These are phyloP conservation scores for Lachnellula willkommii DNA, from an alignment of 2,329 filamentous ascomycete genomes.

Conservation along the genomic window DNA sequence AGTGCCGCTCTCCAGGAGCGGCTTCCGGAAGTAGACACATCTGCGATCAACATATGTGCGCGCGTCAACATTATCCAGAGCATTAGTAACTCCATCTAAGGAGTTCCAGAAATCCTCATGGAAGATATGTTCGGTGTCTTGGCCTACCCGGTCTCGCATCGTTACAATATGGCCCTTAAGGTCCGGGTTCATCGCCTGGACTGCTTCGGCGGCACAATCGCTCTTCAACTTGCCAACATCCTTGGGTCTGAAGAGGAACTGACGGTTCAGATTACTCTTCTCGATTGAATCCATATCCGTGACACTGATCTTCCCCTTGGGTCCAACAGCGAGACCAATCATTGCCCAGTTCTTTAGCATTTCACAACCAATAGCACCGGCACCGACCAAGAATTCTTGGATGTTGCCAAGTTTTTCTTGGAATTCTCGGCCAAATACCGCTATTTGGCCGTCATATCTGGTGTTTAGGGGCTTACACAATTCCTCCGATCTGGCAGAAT, in stretches of 20 bases:
- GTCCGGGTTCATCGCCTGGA: constrained; percentile 92
- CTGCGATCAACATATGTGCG: constrained; percentile 93
- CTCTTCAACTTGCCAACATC: constrained; percentile 98
- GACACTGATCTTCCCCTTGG: constrained; percentile 81
- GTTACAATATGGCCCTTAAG: constrained; percentile 79
- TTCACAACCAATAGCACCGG: constrained; percentile 95
- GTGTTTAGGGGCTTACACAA: constrained; percentile 78
- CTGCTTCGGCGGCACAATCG: constrained; percentile 84
- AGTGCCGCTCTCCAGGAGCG: constrained; percentile 91
- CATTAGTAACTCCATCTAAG: constrained; percentile 91
- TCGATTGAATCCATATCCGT: constrained; percentile 99
- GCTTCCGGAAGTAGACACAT: constrained; percentile 98
- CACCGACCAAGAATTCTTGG: constrained; percentile 90
- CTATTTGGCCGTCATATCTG: constrained; percentile 95
- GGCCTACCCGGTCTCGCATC: constrained; percentile 82
- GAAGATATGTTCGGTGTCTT: constrained; percentile 90
- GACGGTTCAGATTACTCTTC: constrained; percentile 96
- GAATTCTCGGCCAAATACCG: constrained; percentile 87
- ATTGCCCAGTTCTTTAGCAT: constrained; percentile 99
- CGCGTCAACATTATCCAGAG: constrained; percentile 94
- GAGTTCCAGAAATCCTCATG: constrained; percentile 86
- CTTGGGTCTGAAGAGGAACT: constrained; percentile 89
- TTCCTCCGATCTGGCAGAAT: constrained; percentile 71
- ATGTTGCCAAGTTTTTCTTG: constrained; percentile 90
- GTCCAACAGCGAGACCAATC: constrained; percentile 88